phyloP scores from a whole-genome alignment of 106 monocot species.

The Hemerocallis citrina region DNA sequence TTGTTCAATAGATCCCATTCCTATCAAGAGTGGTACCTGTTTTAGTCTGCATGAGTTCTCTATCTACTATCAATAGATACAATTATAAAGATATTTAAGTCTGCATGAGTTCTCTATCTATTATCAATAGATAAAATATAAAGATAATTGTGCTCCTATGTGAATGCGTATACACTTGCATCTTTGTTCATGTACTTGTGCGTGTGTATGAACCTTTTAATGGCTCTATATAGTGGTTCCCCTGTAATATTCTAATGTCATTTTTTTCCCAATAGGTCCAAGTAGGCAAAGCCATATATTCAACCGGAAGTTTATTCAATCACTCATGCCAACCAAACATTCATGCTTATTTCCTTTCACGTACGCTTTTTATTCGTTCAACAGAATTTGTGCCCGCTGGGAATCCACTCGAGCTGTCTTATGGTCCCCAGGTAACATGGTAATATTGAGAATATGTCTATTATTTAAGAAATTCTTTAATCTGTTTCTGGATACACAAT shows the following conservation, averaged over 20 bases:
- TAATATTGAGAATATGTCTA: neutral
- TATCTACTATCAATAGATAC: no score
- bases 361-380: slow-evolving; percentile 61
- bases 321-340: slow-evolving; percentile 91
- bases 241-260: neutral
- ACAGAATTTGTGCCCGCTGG: slow-evolving; percentile 63
- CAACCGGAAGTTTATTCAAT: slow-evolving; percentile 83
- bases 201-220: neutral
- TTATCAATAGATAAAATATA: no score
- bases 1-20: no score
- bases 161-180: no score
- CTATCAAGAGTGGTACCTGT: no score
- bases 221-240: neutral
- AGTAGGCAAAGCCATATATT: slow-evolving; percentile 88
- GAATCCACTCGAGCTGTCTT: slow-evolving; percentile 81
- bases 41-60: no score
- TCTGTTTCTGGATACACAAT: neutral
- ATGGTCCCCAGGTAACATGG: slow-evolving; percentile 78
- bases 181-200: no score
- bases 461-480: neutral
- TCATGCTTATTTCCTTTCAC: slow-evolving; percentile 88
- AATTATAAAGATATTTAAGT: no score
- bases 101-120: no score
- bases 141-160: no score
- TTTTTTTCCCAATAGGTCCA: slow-evolving; percentile 34